Evolutionary conservation across 2,329 filamentous ascomycete genomes (phyloP).

Genomic region (Ophiostoma piceae): DNA sequence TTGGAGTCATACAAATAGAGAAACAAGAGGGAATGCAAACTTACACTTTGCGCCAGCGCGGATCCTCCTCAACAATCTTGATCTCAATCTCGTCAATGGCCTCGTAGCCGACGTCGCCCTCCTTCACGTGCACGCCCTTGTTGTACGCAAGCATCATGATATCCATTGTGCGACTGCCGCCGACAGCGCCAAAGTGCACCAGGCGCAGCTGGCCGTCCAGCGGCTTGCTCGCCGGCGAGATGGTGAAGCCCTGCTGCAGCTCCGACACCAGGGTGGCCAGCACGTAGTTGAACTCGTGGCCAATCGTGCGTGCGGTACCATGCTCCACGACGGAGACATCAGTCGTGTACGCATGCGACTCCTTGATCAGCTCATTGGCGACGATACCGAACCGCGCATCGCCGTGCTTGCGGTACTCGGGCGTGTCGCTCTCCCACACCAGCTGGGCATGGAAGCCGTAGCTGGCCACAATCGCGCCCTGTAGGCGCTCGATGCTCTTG

Average conservation of each 20-base stretch:
- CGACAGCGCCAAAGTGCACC: constrained; percentile 66
- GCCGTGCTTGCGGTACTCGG: constrained; percentile 71
- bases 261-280: constrained; percentile 72
- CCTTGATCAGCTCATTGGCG: constrained; percentile 64
- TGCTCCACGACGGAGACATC: constrained; percentile 31
- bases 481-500: constrained; percentile 40
- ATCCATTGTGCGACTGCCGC: constrained; percentile 63
- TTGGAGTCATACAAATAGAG: background rate
- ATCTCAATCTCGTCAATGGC: constrained; percentile 63
- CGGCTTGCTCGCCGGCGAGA: constrained; percentile 67
- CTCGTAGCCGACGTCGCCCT: constrained; percentile 64
- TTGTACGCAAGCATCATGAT: constrained; percentile 66
- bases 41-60: constrained; percentile 67
- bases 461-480: constrained; percentile 75
- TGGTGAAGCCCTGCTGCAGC: constrained; percentile 73
- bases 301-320: constrained; percentile 18
- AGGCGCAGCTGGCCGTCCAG: constrained; percentile 66
- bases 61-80: constrained; percentile 61
- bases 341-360: constrained; percentile 48
- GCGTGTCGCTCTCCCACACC: constrained; percentile 85
- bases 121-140: constrained; percentile 52
- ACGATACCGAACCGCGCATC: constrained; percentile 78
- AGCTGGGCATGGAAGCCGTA: constrained; percentile 87
- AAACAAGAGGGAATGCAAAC: background rate
- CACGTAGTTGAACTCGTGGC: constrained; percentile 63